These are phyloP conservation scores for Lipomyces orientalis DNA, from an alignment of 805 yeast species.

Conservation along the genomic window DNA sequence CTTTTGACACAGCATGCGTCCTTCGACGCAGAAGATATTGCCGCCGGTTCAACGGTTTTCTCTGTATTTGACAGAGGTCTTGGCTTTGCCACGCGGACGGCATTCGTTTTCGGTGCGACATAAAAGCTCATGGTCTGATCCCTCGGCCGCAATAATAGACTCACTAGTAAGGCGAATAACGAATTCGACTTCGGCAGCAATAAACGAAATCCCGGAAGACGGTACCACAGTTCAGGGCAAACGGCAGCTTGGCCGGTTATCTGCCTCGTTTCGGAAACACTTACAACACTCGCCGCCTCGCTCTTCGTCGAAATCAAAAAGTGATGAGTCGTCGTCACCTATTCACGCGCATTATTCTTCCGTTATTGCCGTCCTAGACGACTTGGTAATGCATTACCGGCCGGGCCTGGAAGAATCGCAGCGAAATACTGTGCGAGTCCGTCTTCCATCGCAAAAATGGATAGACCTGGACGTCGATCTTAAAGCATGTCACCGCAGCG, in stretches of 20 bases:
- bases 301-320: not conserved
- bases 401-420: conserved; percentile 9
- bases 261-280: conserved; percentile 13
- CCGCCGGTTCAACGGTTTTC: not conserved
- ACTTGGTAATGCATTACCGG: not conserved
- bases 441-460: conserved; percentile 20
- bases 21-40: not conserved
- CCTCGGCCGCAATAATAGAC: not conserved
- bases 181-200: not conserved
- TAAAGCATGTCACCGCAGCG: conserved; percentile 17
- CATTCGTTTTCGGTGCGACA: not conserved
- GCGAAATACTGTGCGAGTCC: not conserved
- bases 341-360: conserved; percentile 17
- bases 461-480: conserved; percentile 1
- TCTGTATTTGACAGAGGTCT: not conserved
- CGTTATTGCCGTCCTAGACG: conserved; percentile 15
- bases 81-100: not conserved
- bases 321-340: conserved; percentile 11
- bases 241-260: not conserved
- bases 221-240: not conserved
- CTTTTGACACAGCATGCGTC: not conserved
- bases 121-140: not conserved
- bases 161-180: not conserved
- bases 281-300: conserved; percentile 19
- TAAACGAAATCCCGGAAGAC: not conserved